Base-by-base conservation (phyloP, 2,329 filamentous ascomycete genomes). In the Nemania sp. region DNA sequence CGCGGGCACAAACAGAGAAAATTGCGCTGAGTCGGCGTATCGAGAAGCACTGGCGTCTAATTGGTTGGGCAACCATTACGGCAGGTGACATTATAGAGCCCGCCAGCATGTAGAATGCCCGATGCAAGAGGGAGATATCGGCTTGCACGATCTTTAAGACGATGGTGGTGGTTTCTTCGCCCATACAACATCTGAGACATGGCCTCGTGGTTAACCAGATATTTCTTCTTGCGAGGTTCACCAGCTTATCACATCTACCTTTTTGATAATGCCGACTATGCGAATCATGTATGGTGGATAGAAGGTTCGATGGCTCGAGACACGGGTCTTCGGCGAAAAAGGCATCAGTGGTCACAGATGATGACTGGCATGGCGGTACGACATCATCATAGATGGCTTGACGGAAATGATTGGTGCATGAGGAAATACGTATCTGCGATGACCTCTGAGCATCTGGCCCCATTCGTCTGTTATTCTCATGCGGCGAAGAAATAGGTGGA, bases 1-100 rank as follows among this genome's bases (percentile, higher is more conserved):
- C 36, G 12, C 9, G 14, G 9, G 5, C 19, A 40, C 40, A 8
- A 52, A 60, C 40, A 60, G 93, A 99, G 81, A 97, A 99, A 88
- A 92, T 99, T 68, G 94, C 94, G 36, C 81, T 99, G 69, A 91
- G 86, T 72, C 83, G 94, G 77, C 90, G 94, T 86, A 97, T 97
- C 68, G 94, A 99, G 77, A 97, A 68, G 64, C 65, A 68, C 39
- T 68, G 65, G 65, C 65, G 65, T 62, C 62, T 68, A 12, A 68
- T 68, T 34, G 65, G 65, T 43, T 68, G 65, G 65, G 65, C 65
- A 14, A 68, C 64, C 37, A 68, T 68, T 37, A 97, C 60, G 19
- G 60, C 60, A 9, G 56, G 56, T 39, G 56, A 59, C 12, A 59
- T 59, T 36, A 30, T 59, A 9, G 56, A 59, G 49, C 56, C 56